phyloP scores from a whole-genome alignment of 345 rosid species.

The Brassica rapa region DNA sequence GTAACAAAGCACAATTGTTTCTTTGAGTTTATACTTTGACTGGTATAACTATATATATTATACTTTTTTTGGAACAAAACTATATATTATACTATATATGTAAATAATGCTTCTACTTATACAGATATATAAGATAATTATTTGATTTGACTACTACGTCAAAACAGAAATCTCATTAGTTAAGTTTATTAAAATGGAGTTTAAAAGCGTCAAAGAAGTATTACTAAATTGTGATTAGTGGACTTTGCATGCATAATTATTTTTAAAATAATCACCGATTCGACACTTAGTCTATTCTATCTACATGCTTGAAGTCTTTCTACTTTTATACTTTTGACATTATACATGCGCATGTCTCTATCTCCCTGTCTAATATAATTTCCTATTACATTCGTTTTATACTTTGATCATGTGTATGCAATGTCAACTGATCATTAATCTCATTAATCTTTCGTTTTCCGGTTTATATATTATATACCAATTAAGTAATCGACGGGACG shows the following conservation, averaged over 20 bases:
- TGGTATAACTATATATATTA: not conserved
- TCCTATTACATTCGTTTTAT: not conserved
- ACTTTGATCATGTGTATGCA: not conserved
- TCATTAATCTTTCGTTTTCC: not conserved
- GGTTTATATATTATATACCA: not conserved
- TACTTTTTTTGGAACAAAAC: too few species aligned
- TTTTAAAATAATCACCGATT: conserved; percentile 35
- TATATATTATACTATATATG: not conserved
- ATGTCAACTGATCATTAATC: not conserved
- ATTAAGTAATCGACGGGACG: not conserved
- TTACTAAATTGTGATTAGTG: conserved; percentile 15
- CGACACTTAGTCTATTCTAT: conserved; percentile 27
- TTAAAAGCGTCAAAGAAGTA: conserved; percentile 23
- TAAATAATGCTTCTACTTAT: conserved; percentile 11
- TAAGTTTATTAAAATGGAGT: conserved; percentile 15
- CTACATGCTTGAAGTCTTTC: conserved; percentile 18
- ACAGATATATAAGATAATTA: conserved; percentile 21
- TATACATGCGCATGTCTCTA: conserved; percentile 20
- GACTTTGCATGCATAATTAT: conserved; percentile 34
- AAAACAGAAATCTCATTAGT: not conserved
- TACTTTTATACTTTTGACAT: conserved; percentile 32
- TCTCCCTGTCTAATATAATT: not conserved
- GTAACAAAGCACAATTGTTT: conserved; percentile 1
- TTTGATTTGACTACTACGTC: conserved; percentile 35
- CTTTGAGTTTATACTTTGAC: conserved; percentile 14